Evolutionary conservation across 2,329 filamentous ascomycete genomes (phyloP), one percentile per base, ranked within the genome.

Genomic region (Ceratocystis destructans): DNA sequence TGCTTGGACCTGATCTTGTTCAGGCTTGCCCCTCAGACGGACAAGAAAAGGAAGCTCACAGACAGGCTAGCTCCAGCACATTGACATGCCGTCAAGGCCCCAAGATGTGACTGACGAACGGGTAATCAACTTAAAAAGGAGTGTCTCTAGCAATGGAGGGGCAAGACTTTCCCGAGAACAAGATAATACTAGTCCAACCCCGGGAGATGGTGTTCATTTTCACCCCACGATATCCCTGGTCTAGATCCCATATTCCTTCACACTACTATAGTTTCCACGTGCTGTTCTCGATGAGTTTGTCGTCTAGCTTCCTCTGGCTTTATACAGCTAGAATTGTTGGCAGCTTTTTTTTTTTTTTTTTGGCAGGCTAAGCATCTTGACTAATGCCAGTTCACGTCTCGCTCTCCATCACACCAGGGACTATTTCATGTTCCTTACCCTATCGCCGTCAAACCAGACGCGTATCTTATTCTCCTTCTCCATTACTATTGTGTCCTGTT

Each of bases 61-160:
- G 63, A 64, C 63, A 6, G 48, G 25, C 63, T 64, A 64, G 63
- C 22, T 64, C 28, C 10, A 55, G 31, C 33, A 44, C 48, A 57
- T 33, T 55, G 48, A 45, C 48, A 55, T 64, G 63, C 48, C 63
- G 63, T 50, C 63, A 64, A 45, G 46, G 15, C 63, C 37, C 31
- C 55, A 64, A 64, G 45, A 7, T 41, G 63, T 22, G 62, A 44
- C 50, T 22, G 62, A 44, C 50, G 31, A 12, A 41, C 37, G 37
- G 37, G 17, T 37, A 12, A 20, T 25, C 28, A 31, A 63, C 15
- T 20, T 50, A 33, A 5, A 25, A 31, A 31, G 53, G 53, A 8
- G 48, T 50, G 48, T 8, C 48, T 50, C 48, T 20, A 50, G 48
- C 48, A 50, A 41, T 10, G 12, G 37, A 41, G 37, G 37, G 37